Evolutionary conservation across 148 eudicot genomes (phyloP), one percentile per base, ranked within the genome.

Genomic region (Camellia sinensis): DNA sequence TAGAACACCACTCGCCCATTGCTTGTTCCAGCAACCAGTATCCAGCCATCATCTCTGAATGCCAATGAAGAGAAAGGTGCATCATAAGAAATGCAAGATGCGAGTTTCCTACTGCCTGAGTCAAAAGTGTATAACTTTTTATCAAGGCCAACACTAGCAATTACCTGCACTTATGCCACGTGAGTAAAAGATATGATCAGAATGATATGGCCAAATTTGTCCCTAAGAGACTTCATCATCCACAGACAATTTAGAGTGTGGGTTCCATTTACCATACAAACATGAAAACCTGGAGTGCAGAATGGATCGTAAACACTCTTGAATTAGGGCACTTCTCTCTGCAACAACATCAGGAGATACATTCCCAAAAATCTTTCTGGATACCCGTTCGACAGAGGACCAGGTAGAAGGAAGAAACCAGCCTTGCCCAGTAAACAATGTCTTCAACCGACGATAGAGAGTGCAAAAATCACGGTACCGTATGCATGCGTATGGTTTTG

Each of bases 1-100:
- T 93, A 96, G 79, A 96, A 93, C 74, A 93, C 98, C 82, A 96
- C 91, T 45, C 88, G 85, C 15, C 99, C 99, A 86, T 83, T 87
- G 81, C 90, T 91, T 85, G 99, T 96, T 72, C 99, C 99, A 78
- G 97, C 99, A 78, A 97, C 98, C 87, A 96, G 81, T 82, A 86
- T 88, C 88, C 85, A 86, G 80, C 97, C 99, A 87, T 93, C 99
- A 73, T 96, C 99, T 87, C 87, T 89, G 62, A 84, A 93, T 22
- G 97, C 94, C 90, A 96, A 77, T 61, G 99, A 93, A 79, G 99
- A 93, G 84, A 93, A 93, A 15, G 99, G 99, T 53, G 93, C 93
- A 45, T 96, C 99, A 81, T 92, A 92, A 74, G 95, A 84, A 78
- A 89, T 86, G 87, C 91, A 92, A 87, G 73, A 87, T 17, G 95